Base-by-base conservation (phyloP, 202 grass and related monocot genomes). In the Elaeis oleifera region DNA sequence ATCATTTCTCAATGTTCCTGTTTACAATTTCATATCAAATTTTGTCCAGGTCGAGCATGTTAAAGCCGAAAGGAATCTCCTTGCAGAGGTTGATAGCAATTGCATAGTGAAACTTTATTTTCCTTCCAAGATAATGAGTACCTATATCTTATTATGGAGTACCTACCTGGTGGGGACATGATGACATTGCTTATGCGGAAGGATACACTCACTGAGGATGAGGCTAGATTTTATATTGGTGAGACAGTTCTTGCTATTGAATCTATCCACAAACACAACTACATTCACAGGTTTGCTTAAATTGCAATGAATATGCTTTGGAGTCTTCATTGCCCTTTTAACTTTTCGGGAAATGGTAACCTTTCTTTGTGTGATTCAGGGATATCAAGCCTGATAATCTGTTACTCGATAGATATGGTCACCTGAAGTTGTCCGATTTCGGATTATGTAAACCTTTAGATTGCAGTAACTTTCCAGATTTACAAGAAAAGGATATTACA, bases 321-420 rank as follows among this genome's bases (percentile, higher is more conserved):
- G 56, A 49, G 28, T 56, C 54, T 64, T 68, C 57, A 44, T 39
- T 50, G n/a, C 39, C 5, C 32, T 76, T 22, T 21, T 16, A 54
- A 23, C 1, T 21, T 15, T 21, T 76, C 21, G 23, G 26, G n/a
- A 48, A 60, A 0, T 1, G 59, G 53, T 23, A 55, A 55, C 31
- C 31, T 7, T 67, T 17, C 65, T 59, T 68, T 59, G 20, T 13
- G 11, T 18, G 51, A 14, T 49, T 44, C 78, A 97, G 94, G 80
- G 94, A 97, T 84, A 89, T 97, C 85, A 97, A 97, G 73, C 94
- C 94, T 77, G 94, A 92, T 73, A 97, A 97, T 81, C 72, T 97
- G 55, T 79, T 92, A 65, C 79, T 97, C 64, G 94, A 97, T 71
- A 88, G 70, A 80, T 75, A 82, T 75, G 94, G 94, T 28, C 94